Evolutionary conservation across 257 asterid genomes (phyloP).

Genomic region (Solanum etuberosum): DNA sequence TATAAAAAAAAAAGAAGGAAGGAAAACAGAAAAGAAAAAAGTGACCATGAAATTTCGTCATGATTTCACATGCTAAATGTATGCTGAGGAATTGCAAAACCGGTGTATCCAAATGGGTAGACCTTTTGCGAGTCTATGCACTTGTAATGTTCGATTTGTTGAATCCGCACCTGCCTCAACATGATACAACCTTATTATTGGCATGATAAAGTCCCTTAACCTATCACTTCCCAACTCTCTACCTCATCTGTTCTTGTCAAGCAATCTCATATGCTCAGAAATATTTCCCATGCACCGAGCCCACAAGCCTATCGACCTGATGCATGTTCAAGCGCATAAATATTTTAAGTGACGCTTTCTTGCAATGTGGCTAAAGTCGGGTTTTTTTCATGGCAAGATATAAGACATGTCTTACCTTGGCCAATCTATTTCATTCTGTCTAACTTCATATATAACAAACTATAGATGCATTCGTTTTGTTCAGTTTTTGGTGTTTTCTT

Average conservation of each 20-base stretch:
- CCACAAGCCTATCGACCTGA: neutral
- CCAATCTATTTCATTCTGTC: neutral
- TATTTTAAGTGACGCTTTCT: neutral
- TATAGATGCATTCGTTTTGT: neutral
- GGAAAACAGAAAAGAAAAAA: neutral
- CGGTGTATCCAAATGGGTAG: neutral
- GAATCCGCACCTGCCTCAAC: neutral
- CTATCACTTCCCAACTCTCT: neutral
- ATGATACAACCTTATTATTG: neutral
- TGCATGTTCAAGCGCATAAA: neutral
- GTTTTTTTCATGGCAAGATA: neutral
- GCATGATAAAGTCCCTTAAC: neutral
- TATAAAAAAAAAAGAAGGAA: neutral
- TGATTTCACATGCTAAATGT: neutral
- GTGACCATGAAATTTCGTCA: neutral
- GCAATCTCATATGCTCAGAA: neutral
- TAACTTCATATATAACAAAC: neutral
- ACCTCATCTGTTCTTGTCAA: neutral
- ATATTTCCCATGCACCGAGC: neutral
- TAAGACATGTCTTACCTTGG: neutral
- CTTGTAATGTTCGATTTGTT: neutral
- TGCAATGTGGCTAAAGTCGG: neutral
- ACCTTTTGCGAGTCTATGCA: neutral
- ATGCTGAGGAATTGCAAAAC: neutral
- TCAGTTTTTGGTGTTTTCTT: neutral